These are phyloP conservation scores for Cadophora sp. DNA, from an alignment of 2,329 filamentous ascomycete species.

Conservation along the genomic window DNA sequence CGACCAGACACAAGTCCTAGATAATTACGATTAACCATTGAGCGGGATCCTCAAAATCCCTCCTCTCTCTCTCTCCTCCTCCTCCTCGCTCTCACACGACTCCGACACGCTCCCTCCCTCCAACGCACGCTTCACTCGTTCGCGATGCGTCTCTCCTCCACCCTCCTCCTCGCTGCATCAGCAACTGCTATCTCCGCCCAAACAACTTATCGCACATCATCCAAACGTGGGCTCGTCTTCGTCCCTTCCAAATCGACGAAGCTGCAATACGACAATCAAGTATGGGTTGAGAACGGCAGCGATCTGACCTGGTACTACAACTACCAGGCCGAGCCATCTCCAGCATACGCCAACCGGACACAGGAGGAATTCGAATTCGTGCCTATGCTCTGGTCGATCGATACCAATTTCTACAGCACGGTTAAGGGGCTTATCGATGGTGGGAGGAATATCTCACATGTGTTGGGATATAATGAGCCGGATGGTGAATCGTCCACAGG, in stretches of 20 bases:
- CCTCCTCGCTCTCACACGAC: neutral
- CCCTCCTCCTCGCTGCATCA: constrained; percentile 25
- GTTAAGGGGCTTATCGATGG: constrained; percentile 62
- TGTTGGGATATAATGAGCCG: constrained; percentile 83
- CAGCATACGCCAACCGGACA: constrained; percentile 53
- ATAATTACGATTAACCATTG: constrained; percentile 2
- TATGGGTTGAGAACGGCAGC: constrained; percentile 64
- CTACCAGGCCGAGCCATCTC: constrained; percentile 65
- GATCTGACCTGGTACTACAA: constrained; percentile 88
- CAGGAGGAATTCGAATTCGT: constrained; percentile 73
- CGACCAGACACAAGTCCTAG: neutral
- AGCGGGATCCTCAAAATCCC: neutral
- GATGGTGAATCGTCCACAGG: constrained; percentile 57
- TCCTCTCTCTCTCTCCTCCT: neutral
- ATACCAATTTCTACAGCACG: constrained; percentile 64
- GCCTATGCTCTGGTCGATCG: constrained; percentile 75
- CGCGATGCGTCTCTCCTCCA: constrained; percentile 24
- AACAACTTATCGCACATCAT: constrained; percentile 39
- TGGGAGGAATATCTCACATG: constrained; percentile 66
- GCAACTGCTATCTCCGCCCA: constrained; percentile 21
- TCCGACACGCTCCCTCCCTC: neutral
- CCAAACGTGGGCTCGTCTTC: constrained; percentile 78
- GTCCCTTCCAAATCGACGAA: constrained; percentile 55
- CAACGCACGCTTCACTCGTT: constrained; percentile 2
- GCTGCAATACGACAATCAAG: constrained; percentile 65